Percentiles rank a stretch among this genome's conserved stretches.
These are phyloP conservation scores for Prunus dulcis DNA, from an alignment of 306 rosid species.

Conservation along the genomic window DNA sequence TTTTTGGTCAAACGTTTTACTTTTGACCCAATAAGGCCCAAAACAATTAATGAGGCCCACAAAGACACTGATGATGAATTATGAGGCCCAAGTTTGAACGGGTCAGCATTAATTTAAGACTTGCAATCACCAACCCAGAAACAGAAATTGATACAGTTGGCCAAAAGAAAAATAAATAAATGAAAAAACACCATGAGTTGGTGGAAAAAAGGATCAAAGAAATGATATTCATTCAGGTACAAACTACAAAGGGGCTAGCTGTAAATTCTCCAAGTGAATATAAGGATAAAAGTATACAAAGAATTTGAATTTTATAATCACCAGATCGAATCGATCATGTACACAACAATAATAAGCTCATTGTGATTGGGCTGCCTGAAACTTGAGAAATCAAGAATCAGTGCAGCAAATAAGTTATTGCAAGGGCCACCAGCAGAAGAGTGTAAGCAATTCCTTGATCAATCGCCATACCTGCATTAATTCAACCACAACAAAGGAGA, in stretches of 20 bases:
- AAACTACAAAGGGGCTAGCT: neutral
- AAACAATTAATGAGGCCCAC: neutral
- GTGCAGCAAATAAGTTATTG: conserved; percentile 57
- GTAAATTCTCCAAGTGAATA: conserved; percentile 18
- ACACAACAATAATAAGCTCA: conserved; percentile 11
- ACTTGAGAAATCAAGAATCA: conserved; percentile 12
- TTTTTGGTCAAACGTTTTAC: neutral
- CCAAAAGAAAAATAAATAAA: neutral
- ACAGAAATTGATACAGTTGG: neutral
- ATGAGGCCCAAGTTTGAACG: neutral
- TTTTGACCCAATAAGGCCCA: neutral
- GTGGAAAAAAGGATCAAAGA: neutral
- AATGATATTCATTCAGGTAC: neutral
- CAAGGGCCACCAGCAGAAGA: conserved; percentile 64
- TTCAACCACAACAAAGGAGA: neutral
- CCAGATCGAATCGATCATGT: neutral
- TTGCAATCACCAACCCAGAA: neutral
- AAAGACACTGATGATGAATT: neutral
- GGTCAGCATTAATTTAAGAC: neutral
- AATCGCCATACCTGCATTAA: conserved; percentile 42
- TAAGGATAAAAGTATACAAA: conserved; percentile 17
- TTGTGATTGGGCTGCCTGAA: neutral
- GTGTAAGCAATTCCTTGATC: conserved; percentile 76
- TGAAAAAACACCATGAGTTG: neutral
- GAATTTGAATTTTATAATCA: neutral